These are phyloP conservation scores for Tephrocybe rancida DNA, from an alignment of 768 basidiomycete species.

Conservation along the genomic window DNA sequence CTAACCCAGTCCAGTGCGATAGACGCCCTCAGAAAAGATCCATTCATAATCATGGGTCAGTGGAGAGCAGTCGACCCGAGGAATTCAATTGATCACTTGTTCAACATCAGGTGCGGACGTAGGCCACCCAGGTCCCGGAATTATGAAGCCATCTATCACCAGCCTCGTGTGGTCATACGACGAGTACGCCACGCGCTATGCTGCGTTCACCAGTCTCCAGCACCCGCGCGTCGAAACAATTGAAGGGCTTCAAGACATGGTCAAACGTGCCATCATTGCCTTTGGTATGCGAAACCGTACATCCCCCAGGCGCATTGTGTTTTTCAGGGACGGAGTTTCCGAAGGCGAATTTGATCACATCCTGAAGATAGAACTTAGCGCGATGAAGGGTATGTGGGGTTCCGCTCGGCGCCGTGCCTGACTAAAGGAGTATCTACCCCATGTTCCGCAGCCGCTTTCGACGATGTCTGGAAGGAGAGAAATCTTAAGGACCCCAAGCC, in stretches of 20 bases:
- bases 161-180: slow-evolving; percentile 63
- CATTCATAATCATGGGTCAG: slow-evolving; percentile 45
- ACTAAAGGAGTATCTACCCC: background rate
- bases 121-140: slow-evolving; percentile 63
- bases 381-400: slow-evolving; percentile 12
- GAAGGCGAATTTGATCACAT: slow-evolving; percentile 29
- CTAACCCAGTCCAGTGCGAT: slow-evolving; percentile 30
- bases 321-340: slow-evolving; percentile 31
- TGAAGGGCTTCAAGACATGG: slow-evolving; percentile 40
- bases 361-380: slow-evolving; percentile 17
- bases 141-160: slow-evolving; percentile 54
- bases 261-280: slow-evolving; percentile 20
- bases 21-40: slow-evolving; percentile 16
- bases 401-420: slow-evolving; percentile 2
- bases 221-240: slow-evolving; percentile 50
- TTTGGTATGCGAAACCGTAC: slow-evolving; percentile 9
- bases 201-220: slow-evolving; percentile 43
- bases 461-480: slow-evolving; percentile 31
- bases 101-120: slow-evolving; percentile 52
- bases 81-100: background rate
- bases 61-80: background rate
- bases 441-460: slow-evolving; percentile 32
- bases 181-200: slow-evolving; percentile 43
- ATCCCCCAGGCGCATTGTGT: slow-evolving; percentile 15
- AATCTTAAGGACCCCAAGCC: slow-evolving; percentile 29